Evolutionary conservation across 2,329 filamentous ascomycete genomes (phyloP).

Genomic region (Penicillium crustosum): DNA sequence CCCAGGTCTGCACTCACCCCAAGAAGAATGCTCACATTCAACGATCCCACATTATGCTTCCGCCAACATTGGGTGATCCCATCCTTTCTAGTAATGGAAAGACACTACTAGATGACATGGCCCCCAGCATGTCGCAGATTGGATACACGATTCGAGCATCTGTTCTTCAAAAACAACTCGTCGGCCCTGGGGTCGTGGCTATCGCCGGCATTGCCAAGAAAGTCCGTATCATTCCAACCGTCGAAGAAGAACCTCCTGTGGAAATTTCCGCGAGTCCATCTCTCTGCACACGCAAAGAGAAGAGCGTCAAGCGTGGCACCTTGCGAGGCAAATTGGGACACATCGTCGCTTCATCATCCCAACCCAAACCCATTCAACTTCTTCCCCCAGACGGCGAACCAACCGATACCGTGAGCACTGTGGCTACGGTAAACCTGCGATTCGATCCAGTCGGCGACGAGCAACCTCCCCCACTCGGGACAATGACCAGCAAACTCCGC

Average conservation of each 20-base stretch:
- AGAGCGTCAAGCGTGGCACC: constrained; percentile 61
- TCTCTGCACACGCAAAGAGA: constrained; percentile 59
- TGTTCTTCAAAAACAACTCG: constrained; percentile 42
- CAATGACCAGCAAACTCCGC: constrained; percentile 56
- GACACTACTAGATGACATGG: constrained; percentile 58
- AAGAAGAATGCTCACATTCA: constrained; percentile 53
- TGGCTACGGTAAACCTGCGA: constrained; percentile 57
- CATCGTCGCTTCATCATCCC: constrained; percentile 56
- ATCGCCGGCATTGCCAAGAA: constrained; percentile 55
- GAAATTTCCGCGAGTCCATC: constrained; percentile 47
- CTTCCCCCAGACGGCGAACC: constrained; percentile 41
- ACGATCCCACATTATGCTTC: constrained; percentile 58
- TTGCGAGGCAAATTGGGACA: constrained; percentile 58
- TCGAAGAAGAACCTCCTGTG: constrained; percentile 61
- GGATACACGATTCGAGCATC: constrained; percentile 56
- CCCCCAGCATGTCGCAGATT: constrained; percentile 63
- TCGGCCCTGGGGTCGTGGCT: constrained; percentile 40
- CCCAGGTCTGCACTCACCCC: constrained; percentile 58
- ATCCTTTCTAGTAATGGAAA: constrained; percentile 53
- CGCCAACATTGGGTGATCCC: constrained; percentile 62
- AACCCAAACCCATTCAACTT: constrained; percentile 58
- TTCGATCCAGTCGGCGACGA: constrained; percentile 59
- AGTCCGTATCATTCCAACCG: constrained; percentile 60
- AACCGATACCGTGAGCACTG: constrained; percentile 51
- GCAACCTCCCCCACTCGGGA: constrained; percentile 55